These are phyloP conservation scores for Erodium trifolium DNA, from an alignment of 441 rosid species.

Conservation along the genomic window DNA sequence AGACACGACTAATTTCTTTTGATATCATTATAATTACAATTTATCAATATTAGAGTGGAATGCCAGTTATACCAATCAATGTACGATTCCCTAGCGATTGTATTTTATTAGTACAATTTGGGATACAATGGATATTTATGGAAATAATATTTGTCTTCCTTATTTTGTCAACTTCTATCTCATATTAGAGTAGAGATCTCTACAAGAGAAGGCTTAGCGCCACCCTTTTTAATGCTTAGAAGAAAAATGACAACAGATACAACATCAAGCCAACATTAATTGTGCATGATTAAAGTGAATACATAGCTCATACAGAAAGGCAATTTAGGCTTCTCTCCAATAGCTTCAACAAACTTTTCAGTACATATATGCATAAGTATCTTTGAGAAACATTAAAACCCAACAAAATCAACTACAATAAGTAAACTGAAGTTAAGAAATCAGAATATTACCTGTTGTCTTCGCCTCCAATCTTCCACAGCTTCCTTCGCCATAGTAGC, in stretches of 20 bases:
- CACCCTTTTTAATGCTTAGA: too few species aligned
- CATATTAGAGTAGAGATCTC: not conserved
- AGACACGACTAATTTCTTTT: not conserved
- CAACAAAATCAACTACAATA: not conserved
- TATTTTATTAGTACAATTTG: not conserved
- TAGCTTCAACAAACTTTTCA: not conserved
- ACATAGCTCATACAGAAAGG: not conserved
- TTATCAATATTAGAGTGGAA: not conserved
- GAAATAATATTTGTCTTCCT: not conserved
- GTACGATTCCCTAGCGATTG: not conserved
- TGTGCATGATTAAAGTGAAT: not conserved
- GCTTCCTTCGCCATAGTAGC: conserved; percentile 86
- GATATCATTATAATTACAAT: not conserved
- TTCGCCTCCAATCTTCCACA: conserved; percentile 84
- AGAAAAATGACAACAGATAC: not conserved
- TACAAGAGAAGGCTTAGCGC: not conserved
- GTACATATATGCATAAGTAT: not conserved
- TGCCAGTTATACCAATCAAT: not conserved
- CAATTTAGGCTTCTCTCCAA: not conserved
- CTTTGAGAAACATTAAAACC: not conserved
- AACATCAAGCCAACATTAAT: not conserved
- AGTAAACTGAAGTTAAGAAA: conserved; percentile 2
- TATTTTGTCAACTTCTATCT: not conserved
- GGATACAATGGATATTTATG: not conserved
- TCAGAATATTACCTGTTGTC: conserved; percentile 45